Evolutionary conservation across 2,329 filamentous ascomycete genomes (phyloP), one percentile per base, ranked within the genome.

Genomic region (Trichoderma brevicompactum): DNA sequence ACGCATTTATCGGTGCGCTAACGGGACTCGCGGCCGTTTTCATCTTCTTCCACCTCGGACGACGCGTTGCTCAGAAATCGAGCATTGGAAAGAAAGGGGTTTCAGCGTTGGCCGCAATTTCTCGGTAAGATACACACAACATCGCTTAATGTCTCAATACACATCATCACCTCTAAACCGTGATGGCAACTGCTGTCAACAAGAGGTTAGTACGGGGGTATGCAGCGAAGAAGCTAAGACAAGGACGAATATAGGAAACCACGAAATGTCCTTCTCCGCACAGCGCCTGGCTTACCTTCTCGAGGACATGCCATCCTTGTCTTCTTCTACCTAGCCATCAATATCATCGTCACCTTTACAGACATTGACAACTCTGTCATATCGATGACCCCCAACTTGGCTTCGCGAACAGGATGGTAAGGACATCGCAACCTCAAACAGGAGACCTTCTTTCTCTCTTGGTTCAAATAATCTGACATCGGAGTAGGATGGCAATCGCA

Each of bases 371-470:
- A 74, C 53, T 66, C 70, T 10, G 73, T 70, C 23, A 67, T 78
- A 68, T 53, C 70, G 0, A 65, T 74, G 34, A 66, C 71, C 34
- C 71, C 73, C 23, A 79, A 79, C 60, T 49, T 80, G n/a, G 76
- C 74, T 2, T 74, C 79, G 23, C 71, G 79, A 46, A 71, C 76
- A 13, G 79, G 74, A 65, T 81, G 79, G 79, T 79, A 66, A 67
- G 76, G 7, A 69, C 7, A 23, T 7, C 28, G 7, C 36, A 40
- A 19, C 52, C 2, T 40, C 0, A 28, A 28, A 49, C 5, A 56
- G 28, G 28, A 32, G 40, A 34, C 7, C 19, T 7, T 34, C 15
- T 12, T 10, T 36, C 15, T 23, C n/a, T 43, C 38, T 46, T 40
- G 13, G 34, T 38, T 36, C 49, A 54, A 38, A 15, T n/a, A 15